Conservation (phyloP, 192 early-diverging fungal genomes). For the Rhizophagus sp. region DNA sequence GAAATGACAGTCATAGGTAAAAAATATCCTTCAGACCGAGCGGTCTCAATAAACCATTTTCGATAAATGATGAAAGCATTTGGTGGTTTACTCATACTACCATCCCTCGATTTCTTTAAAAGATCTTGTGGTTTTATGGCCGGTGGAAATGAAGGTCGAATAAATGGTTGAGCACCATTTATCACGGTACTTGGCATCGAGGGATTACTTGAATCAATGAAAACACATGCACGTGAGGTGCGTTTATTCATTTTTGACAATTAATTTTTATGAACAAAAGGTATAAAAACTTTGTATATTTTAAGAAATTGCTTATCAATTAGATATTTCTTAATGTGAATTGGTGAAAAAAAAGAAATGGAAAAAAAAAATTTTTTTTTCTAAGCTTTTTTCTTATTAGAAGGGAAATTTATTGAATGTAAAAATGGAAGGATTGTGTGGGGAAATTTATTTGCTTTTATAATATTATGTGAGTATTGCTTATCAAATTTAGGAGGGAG, state of each 20-base stretch:
- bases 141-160: background rate
- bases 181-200: background rate
- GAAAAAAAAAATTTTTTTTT: too few species aligned
- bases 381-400: too few species aligned
- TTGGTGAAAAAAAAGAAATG: too few species aligned
- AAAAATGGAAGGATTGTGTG: too few species aligned
- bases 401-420: too few species aligned
- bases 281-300: too few species aligned
- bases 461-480: too few species aligned
- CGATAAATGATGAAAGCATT: constrained; percentile 19
- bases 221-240: background rate
- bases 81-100: background rate
- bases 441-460: too few species aligned
- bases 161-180: background rate
- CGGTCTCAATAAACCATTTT: background rate
- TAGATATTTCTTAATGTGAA: too few species aligned
- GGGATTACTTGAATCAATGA: background rate
- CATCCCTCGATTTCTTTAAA: background rate
- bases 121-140: background rate
- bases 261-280: too few species aligned
- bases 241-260: background rate
- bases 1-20: constrained; percentile 18
- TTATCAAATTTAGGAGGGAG: too few species aligned
- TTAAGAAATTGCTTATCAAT: too few species aligned
- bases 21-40: background rate